Evolutionary conservation across 2,329 filamentous ascomycete genomes (phyloP).

Genomic region (Botryosphaeria agaves): DNA sequence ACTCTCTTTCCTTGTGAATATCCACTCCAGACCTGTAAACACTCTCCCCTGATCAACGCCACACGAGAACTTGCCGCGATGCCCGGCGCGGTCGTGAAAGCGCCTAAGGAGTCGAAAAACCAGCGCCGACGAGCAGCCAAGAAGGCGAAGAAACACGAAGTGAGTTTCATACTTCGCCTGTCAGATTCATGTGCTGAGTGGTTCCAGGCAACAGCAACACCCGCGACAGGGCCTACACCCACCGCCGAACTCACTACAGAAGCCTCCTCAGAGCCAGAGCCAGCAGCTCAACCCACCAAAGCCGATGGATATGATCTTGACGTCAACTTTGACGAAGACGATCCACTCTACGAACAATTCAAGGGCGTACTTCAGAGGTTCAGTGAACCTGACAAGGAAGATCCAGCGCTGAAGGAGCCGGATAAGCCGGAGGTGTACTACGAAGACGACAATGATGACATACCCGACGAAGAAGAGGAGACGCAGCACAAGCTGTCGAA

Average conservation of each 20-base stretch:
- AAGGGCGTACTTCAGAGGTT: conserved; percentile 72
- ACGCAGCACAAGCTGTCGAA: conserved; percentile 61
- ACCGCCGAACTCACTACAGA: conserved; percentile 1
- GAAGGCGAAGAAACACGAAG: conserved; percentile 70
- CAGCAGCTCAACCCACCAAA: conserved; percentile 6
- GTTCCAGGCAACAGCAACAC: conserved; percentile 15
- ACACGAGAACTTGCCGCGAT: no score
- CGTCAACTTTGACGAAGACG: conserved; percentile 41
- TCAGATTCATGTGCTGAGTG: conserved; percentile 8
- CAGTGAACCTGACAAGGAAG: conserved; percentile 40
- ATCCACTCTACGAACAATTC: conserved; percentile 71
- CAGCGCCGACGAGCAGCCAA: conserved; percentile 84
- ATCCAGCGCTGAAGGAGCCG: conserved; percentile 42
- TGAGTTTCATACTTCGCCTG: conserved; percentile 14
- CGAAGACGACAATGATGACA: conserved; percentile 70
- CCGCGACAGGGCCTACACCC: conserved; percentile 3
- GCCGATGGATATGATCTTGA: conserved; percentile 31
- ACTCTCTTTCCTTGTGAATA: neutral
- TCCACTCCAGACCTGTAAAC: neutral
- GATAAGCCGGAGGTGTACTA: conserved; percentile 78
- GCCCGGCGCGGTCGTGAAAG: conserved; percentile 17
- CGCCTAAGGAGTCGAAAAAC: conserved; percentile 84
- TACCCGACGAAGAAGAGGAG: conserved; percentile 61
- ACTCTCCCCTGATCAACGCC: neutral
- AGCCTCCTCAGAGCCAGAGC: conserved; percentile 5